Evolutionary conservation across 768 basidiomycete species (phyloP).

Genomic region (Lepiota venenata): DNA sequence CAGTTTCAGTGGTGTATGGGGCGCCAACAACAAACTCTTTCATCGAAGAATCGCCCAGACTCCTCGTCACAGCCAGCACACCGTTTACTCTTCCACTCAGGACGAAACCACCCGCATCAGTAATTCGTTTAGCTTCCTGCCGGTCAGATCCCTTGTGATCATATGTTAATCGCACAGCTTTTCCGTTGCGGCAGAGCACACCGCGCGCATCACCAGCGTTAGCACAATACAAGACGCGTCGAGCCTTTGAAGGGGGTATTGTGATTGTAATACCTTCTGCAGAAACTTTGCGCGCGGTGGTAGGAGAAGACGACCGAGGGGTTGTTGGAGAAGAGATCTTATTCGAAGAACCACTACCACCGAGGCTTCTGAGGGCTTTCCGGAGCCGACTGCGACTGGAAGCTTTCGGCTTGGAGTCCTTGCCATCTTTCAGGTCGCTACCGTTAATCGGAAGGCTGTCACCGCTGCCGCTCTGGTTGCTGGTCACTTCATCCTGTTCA

Average conservation of each 20-base stretch:
- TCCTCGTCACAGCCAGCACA: conserved; percentile 93
- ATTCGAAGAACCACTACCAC: conserved; percentile 32
- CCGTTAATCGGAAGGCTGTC: conserved; percentile 35
- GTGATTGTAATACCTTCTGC: conserved; percentile 27
- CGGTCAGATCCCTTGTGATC: conserved; percentile 98
- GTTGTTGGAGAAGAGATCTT: conserved; percentile 28
- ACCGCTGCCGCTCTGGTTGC: conserved; percentile 38
- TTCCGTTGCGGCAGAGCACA: conserved; percentile 88
- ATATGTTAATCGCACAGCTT: conserved; percentile 91
- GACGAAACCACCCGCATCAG: conserved; percentile 96
- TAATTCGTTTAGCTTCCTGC: conserved; percentile 97
- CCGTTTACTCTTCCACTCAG: conserved; percentile 99
- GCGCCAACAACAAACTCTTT: conserved; percentile 99
- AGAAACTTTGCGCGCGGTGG: conserved; percentile 23
- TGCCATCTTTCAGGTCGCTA: conserved; percentile 31
- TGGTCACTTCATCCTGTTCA: conserved; percentile 25
- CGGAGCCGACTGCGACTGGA: conserved; percentile 48
- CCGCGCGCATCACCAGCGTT: conserved; percentile 97
- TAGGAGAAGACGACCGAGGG: conserved; percentile 33
- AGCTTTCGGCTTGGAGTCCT: conserved; percentile 32
- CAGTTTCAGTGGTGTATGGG: conserved; percentile 98
- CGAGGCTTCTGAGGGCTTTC: conserved; percentile 52
- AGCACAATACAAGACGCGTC: conserved; percentile 88
- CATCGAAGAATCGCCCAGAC: conserved; percentile 96
- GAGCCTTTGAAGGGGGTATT: conserved; percentile 47